These are phyloP conservation scores for Carex sylvatica DNA, from an alignment of 202 grass and related monocot species.

Conservation along the genomic window DNA sequence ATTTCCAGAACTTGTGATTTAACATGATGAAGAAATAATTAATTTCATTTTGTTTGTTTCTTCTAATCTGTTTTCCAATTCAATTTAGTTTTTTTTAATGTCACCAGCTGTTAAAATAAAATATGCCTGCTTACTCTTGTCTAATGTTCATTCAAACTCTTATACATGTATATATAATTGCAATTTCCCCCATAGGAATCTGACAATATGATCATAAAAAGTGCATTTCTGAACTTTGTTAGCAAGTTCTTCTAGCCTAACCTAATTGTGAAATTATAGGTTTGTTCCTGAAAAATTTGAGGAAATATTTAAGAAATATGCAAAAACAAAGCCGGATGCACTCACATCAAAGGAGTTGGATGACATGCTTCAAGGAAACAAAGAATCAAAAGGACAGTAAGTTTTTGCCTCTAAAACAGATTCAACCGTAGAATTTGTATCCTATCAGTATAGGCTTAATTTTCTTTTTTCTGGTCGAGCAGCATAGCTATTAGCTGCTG, in stretches of 20 bases:
- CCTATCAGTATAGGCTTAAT: background rate
- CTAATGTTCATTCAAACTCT: background rate
- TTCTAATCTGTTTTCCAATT: background rate
- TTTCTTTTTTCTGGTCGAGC: too few relatives aligned
- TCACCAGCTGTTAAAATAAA: background rate
- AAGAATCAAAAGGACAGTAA: slow-evolving; percentile 63
- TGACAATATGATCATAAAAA: background rate
- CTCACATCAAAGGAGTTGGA: slow-evolving; percentile 46
- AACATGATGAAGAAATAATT: background rate
- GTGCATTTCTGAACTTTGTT: background rate
- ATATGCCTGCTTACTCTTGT: background rate
- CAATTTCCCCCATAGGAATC: background rate
- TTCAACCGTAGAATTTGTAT: background rate
- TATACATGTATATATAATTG: background rate
- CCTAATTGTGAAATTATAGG: slow-evolving; percentile 28
- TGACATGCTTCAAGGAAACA: slow-evolving; percentile 50
- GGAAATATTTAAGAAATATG: slow-evolving; percentile 64
- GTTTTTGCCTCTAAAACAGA: background rate
- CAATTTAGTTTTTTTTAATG: background rate
- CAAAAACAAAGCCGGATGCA: slow-evolving; percentile 40
- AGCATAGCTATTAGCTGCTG: too few relatives aligned
- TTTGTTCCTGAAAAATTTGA: slow-evolving; percentile 68
- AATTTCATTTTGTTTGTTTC: background rate
- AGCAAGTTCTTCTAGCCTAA: background rate
- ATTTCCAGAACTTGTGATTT: background rate